A percentile compares a stretch with the other conserved stretches of the same genome.
These are phyloP conservation scores for Epichloe baconii DNA, from an alignment of 2,329 filamentous ascomycete genomes.

Conservation along the genomic window DNA sequence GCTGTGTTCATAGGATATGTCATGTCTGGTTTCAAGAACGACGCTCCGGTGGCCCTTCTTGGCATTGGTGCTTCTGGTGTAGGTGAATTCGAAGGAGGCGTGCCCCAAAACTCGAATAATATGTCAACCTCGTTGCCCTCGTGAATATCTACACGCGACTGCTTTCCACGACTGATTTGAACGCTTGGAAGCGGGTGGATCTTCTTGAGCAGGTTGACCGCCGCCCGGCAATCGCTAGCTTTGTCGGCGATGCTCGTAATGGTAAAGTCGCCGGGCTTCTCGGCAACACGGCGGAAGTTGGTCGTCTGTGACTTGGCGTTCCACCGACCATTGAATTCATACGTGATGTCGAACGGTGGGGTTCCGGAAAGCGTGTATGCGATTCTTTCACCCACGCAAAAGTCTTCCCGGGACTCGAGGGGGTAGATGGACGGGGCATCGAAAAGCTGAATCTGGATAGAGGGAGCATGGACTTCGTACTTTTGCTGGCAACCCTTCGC, in stretches of 20 bases:
- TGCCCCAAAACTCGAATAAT: slow-evolving; percentile 87
- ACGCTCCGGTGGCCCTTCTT: slow-evolving; percentile 64
- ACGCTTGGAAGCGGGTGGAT: slow-evolving; percentile 92
- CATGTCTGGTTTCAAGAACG: slow-evolving; percentile 82
- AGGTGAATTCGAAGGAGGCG: slow-evolving; percentile 94
- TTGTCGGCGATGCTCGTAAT: slow-evolving; percentile 81
- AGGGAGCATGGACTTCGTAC: slow-evolving; percentile 55
- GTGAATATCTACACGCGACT: slow-evolving; percentile 81
- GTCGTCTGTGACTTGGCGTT: slow-evolving; percentile 70
- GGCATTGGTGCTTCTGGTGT: slow-evolving; percentile 79
- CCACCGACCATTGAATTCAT: slow-evolving; percentile 72
- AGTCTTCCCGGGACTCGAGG: slow-evolving; percentile 72
- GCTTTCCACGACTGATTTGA: slow-evolving; percentile 71
- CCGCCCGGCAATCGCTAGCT: slow-evolving; percentile 75
- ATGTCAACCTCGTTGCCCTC: slow-evolving; percentile 92
- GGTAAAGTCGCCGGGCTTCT: slow-evolving; percentile 76
- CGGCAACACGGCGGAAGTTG: slow-evolving; percentile 84
- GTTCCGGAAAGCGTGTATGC: slow-evolving; percentile 84
- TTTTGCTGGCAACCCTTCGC: slow-evolving; percentile 73
- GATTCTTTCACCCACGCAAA: slow-evolving; percentile 90
- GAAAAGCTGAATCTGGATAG: slow-evolving; percentile 83
- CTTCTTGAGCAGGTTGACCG: slow-evolving; percentile 62
- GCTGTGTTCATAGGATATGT: slow-evolving; percentile 66
- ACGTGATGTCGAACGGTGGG: slow-evolving; percentile 84
- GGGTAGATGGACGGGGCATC: slow-evolving; percentile 86